These are phyloP conservation scores for Achaetomiella virescens DNA, from an alignment of 495 filamentous ascomycete genomes.

Conservation along the genomic window DNA sequence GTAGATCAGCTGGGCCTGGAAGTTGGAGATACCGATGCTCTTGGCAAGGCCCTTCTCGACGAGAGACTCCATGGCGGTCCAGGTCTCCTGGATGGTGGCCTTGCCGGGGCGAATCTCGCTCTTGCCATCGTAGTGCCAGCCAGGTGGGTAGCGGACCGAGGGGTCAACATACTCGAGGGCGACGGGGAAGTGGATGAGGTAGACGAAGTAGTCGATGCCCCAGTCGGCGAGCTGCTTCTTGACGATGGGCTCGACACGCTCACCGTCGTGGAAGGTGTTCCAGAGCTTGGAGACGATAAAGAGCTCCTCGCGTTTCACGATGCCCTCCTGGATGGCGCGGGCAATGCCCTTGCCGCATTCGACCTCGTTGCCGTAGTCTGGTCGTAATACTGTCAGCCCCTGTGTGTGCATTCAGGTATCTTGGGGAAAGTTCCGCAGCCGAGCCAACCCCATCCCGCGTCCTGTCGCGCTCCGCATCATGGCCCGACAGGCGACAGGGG, in stretches of 20 bases:
- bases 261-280: constrained; percentile 78
- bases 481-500: constrained; percentile 15
- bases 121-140: constrained; percentile 62
- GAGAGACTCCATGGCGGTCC: constrained; percentile 75
- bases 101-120: constrained; percentile 52
- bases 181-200: constrained; percentile 77
- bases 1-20: constrained; percentile 73
- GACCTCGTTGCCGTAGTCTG: constrained; percentile 86
- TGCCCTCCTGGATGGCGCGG: constrained; percentile 77
- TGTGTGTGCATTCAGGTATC: neutral
- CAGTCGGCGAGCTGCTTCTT: constrained; percentile 71
- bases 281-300: constrained; percentile 92
- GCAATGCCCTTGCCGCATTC: constrained; percentile 79
- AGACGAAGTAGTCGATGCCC: constrained; percentile 82
- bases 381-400: constrained; percentile 17
- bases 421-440: neutral
- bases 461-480: neutral
- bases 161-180: constrained; percentile 76
- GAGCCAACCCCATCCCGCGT: constrained; percentile 4
- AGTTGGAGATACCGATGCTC: constrained; percentile 87
- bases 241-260: constrained; percentile 65
- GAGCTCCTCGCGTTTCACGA: constrained; percentile 81
- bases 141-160: constrained; percentile 68
- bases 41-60: constrained; percentile 62
- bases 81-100: constrained; percentile 79